Evolutionary conservation across 2,329 filamentous ascomycete species (phyloP).

Genomic region (Scleromitrula shiraiana): DNA sequence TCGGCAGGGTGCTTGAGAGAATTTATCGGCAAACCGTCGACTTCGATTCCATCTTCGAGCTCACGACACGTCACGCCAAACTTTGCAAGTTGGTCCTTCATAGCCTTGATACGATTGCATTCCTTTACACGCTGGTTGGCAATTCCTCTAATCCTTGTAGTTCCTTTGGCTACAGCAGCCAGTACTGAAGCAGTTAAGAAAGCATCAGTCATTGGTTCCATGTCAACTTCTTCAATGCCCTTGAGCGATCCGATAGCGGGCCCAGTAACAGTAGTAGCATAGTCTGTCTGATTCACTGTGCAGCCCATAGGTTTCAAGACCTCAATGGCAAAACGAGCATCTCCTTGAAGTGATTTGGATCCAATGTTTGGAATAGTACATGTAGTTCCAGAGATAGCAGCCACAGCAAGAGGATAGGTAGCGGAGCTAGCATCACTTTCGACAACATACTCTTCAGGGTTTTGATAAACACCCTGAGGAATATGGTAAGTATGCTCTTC

Average conservation of each 20-base stretch:
- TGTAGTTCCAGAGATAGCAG: conserved; percentile 89
- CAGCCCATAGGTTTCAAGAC: conserved; percentile 92
- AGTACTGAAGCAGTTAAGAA: conserved; percentile 93
- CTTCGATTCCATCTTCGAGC: conserved; percentile 87
- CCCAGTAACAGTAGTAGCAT: conserved; percentile 87
- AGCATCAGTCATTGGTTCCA: conserved; percentile 99
- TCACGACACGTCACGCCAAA: conserved; percentile 83
- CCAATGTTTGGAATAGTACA: conserved; percentile 97
- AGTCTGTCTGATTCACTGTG: conserved; percentile 72
- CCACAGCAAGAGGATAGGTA: conserved; percentile 89
- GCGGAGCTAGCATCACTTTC: conserved; percentile 98
- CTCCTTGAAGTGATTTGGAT: conserved; percentile 82
- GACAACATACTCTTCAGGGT: conserved; percentile 78
- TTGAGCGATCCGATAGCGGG: conserved; percentile 67
- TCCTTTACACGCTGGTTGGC: conserved; percentile 98
- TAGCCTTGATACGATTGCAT: conserved; percentile 91
- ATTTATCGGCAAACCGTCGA: conserved; percentile 44
- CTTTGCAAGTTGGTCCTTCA: conserved; percentile 90
- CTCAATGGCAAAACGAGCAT: conserved; percentile 87
- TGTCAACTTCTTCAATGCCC: conserved; percentile 77
- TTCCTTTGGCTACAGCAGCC: conserved; percentile 76
- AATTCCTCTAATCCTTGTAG: conserved; percentile 84
- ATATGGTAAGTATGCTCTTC: conserved; percentile 93
- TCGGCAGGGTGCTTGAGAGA: conserved; percentile 47
- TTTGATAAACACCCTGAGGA: conserved; percentile 73